Evolutionary conservation across 768 basidiomycete genomes (phyloP), one percentile per base, ranked within the genome.

Genomic region (Hysterangium stoloniferum): DNA sequence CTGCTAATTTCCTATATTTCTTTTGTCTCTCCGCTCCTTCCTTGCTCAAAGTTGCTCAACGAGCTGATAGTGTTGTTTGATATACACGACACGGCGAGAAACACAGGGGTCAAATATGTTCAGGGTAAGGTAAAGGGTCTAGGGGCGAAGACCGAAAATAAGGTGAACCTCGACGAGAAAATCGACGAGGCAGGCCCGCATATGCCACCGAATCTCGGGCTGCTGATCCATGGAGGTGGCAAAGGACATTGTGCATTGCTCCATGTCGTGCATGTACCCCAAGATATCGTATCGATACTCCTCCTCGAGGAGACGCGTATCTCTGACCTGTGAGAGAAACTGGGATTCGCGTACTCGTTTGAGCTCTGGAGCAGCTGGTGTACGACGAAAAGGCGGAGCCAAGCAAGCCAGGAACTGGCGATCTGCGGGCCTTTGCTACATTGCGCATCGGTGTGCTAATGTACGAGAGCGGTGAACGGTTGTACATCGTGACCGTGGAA

Each of bases 21-120:
- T n/a, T n/a, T n/a, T n/a, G n/a, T n/a, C n/a, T n/a, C n/a, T n/a
- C n/a, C n/a, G n/a, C n/a, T n/a, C n/a, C 96, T 98, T 17, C 96
- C 96, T n/a, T n/a, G n/a, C n/a, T n/a, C n/a, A n/a, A n/a, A n/a
- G n/a, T n/a, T n/a, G n/a, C n/a, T n/a, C 96, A 52, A 98, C 95
- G 53, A 99, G 86, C 62, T 99, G 96, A 64, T 99, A 98, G 70
- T 99, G 96, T n/a, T n/a, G n/a, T 68, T 95, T 98, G 74, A 92
- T 91, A 71, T 92, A 97, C 54, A 99, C 96, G 56, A 99, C 85
- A 48, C 96, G 89, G 58, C 96, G 93, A 44, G 96, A 98, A 25
- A 98, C 92, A 66, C 98, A 99, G 60, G 96, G 92, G 69, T 99
- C 96, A 67, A 98, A 84, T 63, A 99, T 96, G 74, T 98, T 98